These are phyloP conservation scores for Fusarium tricinctum DNA, from an alignment of 2,329 filamentous ascomycete species.

Conservation along the genomic window DNA sequence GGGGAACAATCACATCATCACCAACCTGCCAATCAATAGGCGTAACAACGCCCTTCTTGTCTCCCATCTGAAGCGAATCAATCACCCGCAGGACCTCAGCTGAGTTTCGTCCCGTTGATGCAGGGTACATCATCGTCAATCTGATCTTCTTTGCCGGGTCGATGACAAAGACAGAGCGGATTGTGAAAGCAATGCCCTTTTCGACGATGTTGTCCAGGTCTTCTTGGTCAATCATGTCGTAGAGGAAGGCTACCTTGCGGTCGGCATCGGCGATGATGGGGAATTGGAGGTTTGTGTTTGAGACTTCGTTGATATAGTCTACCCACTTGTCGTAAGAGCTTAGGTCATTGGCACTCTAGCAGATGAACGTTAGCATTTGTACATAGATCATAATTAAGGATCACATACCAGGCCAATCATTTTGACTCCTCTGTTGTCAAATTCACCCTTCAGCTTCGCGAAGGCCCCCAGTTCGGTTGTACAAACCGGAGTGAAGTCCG, in stretches of 20 bases:
- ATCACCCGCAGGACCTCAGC: slow-evolving; percentile 81
- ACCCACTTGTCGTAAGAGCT: slow-evolving; percentile 25
- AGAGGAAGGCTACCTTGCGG: slow-evolving; percentile 16
- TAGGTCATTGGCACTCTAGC: slow-evolving; percentile 14
- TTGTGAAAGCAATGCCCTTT: slow-evolving; percentile 90
- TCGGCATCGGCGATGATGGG: slow-evolving; percentile 29
- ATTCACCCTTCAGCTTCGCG: background rate
- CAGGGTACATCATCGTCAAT: slow-evolving; percentile 90
- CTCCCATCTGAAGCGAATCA: slow-evolving; percentile 83
- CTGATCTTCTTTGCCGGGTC: slow-evolving; percentile 93
- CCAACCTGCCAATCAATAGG: slow-evolving; percentile 91
- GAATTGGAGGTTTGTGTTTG: slow-evolving; percentile 24
- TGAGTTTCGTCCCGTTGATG: slow-evolving; percentile 86
- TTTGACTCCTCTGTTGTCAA: slow-evolving; percentile 3
- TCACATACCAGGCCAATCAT: slow-evolving; percentile 5
- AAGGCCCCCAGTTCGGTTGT: slow-evolving; percentile 1
- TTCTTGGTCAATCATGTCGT: slow-evolving; percentile 74
- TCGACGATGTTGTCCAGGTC: slow-evolving; percentile 83
- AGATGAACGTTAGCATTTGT: background rate
- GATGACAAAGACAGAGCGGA: slow-evolving; percentile 93
- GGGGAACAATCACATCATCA: slow-evolving; percentile 91
- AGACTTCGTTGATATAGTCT: slow-evolving; percentile 20
- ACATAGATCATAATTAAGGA: rapidly evolving
- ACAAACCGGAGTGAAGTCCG: slow-evolving; percentile 14
- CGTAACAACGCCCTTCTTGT: slow-evolving; percentile 87